phyloP scores from a whole-genome alignment of 495 filamentous ascomycete species.

The Penicillium soppii region DNA sequence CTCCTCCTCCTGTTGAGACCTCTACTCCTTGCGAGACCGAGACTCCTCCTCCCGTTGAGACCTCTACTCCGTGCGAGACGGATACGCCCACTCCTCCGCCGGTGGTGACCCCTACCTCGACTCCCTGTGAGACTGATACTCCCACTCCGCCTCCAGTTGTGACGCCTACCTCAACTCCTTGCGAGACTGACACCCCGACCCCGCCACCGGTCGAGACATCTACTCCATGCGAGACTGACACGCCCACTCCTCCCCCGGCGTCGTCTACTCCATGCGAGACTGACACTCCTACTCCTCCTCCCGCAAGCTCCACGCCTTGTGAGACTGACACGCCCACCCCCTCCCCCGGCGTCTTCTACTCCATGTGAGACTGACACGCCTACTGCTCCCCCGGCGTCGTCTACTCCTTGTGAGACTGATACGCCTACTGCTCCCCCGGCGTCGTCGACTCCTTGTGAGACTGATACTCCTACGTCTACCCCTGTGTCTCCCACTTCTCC shows the following conservation, averaged over 20 bases:
- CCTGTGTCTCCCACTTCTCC: background rate
- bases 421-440: slow-evolving; percentile 7
- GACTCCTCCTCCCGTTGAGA: slow-evolving; percentile 5
- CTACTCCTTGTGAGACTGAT: slow-evolving; percentile 19
- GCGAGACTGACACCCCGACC: slow-evolving; percentile 9
- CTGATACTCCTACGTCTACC: background rate
- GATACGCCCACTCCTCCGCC: slow-evolving; percentile 6
- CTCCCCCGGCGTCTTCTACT: slow-evolving; percentile 1
- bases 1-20: background rate
- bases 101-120: background rate
- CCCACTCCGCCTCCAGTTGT: slow-evolving; percentile 2
- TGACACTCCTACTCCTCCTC: background rate
- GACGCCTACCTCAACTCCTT: slow-evolving; percentile 9
- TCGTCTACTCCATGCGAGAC: slow-evolving; percentile 12
- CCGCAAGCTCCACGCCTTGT: slow-evolving; percentile 6
- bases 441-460: slow-evolving; percentile 3
- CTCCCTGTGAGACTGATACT: slow-evolving; percentile 2
- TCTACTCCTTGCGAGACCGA: slow-evolving; percentile 8
- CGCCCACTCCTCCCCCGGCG: slow-evolving; percentile 4
- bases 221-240: slow-evolving; percentile 12
- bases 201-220: slow-evolving; percentile 2
- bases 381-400: slow-evolving; percentile 7
- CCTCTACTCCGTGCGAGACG: slow-evolving; percentile 8
- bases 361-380: slow-evolving; percentile 16
- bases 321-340: slow-evolving; percentile 6